A percentile compares a stretch with the other conserved stretches of the same genome.
Conservation (phyloP, 2,329 filamentous ascomycete genomes). For the Botrytis byssoidea region DNA sequence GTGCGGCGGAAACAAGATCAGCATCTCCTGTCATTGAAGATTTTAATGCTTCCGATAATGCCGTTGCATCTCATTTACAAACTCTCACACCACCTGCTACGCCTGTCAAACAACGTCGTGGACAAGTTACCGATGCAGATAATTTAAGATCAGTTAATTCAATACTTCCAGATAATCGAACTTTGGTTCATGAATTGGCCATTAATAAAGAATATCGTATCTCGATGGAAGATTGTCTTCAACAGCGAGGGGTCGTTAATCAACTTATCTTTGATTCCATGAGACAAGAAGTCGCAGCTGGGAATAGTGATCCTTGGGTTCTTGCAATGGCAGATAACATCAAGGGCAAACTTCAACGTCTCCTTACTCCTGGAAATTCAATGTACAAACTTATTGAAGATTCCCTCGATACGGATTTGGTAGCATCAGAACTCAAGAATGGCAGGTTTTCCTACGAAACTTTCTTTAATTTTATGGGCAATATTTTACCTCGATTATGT, state of each 20-base stretch:
- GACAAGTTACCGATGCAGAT: conserved; percentile 32
- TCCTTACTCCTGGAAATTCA: conserved; percentile 68
- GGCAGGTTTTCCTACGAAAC: conserved; percentile 78
- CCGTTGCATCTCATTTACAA: conserved; percentile 45
- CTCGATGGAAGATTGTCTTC: conserved; percentile 56
- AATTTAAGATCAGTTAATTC: conserved; percentile 42
- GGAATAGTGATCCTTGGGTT: conserved; percentile 66
- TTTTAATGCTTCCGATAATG: conserved; percentile 43
- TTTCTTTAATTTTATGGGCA: conserved; percentile 75
- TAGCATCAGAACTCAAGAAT: conserved; percentile 64
- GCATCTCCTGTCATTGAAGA: conserved; percentile 43
- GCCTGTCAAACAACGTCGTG: conserved; percentile 39
- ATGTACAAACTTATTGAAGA: conserved; percentile 75
- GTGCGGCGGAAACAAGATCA: conserved; percentile 48
- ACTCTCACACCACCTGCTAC: conserved; percentile 55
- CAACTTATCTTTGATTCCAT: conserved; percentile 58
- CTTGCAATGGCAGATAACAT: conserved; percentile 69
- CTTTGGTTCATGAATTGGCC: conserved; percentile 75
- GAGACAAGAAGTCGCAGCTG: conserved; percentile 59
- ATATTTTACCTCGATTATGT: conserved; percentile 74
- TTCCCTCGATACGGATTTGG: conserved; percentile 69
- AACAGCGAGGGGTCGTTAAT: conserved; percentile 60
- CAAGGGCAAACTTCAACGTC: conserved; percentile 67
- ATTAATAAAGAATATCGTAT: conserved; percentile 78
- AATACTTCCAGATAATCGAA: conserved; percentile 67